Evolutionary conservation across 495 filamentous ascomycete genomes (phyloP), one percentile per base, ranked within the genome.

Genomic region (Penicillium diatomitis): DNA sequence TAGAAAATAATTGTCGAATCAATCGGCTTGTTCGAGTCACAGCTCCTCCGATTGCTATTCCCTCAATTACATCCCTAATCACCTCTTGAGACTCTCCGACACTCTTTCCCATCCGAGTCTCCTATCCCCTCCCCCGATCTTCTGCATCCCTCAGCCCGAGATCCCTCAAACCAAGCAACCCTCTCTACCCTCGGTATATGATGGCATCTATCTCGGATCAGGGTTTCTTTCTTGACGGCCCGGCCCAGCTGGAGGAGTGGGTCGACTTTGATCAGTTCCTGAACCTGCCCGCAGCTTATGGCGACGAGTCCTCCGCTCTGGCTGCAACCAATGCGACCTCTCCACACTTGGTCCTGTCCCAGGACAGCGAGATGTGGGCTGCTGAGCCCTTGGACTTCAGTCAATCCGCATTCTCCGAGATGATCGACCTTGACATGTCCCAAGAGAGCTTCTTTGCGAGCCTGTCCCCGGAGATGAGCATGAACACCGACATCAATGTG

Each of bases 221-320:
- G 6, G 57, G 51, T 45, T 57, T 55, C 42, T 46, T 54, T 41
- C 58, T 47, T 38, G 55, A 61, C 32, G 48, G 20, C 32, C 40
- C 47, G 1, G 38, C 38, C 20, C 44, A 38, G 33, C 42, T 50
- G 20, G 48, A 65, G 35, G 68, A 72, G 35, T 69, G 60, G 62
- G 46, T 67, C 33, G 65, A 69, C 50, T 69, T 70, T 41, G 65
- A 71, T 47, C 61, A 66, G 47, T 62, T 64, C 43, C 63, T 72
- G 42, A 63, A 74, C 30, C 55, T 71, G n/a, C 57, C 58, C 10
- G 44, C 63, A 7, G 58, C 41, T 32, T 62, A 63, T 47, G 43
- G 62, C 51, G 66, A 65, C 32, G 63, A 63, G 37, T 55, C 62
- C 48, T 56, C 61, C 36, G 62, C 65, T 30, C 64, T 65, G 11